These are phyloP conservation scores for Trapa incisa DNA, from an alignment of 345 rosid genomes.

Conservation along the genomic window DNA sequence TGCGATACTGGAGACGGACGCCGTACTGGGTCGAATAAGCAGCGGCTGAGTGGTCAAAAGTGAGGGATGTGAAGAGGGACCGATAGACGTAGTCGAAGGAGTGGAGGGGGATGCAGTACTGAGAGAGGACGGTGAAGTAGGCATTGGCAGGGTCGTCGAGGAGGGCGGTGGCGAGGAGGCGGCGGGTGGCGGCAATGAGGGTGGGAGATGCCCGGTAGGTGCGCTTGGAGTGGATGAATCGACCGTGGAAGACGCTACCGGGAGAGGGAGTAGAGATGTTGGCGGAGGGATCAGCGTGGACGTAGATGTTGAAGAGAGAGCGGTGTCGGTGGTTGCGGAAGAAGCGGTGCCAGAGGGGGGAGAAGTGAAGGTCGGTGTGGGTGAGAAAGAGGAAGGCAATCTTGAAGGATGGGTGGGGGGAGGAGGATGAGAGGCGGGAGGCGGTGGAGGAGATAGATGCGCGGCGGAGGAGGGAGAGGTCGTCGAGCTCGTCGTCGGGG, in stretches of 20 bases:
- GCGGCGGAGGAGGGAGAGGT: constrained; percentile 41
- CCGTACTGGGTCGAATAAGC: constrained; percentile 27
- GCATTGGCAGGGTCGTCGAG: constrained; percentile 79
- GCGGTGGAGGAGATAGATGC: constrained; percentile 20
- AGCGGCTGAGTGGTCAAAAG: constrained; percentile 41
- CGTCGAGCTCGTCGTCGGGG: constrained; percentile 59
- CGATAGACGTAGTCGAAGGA: constrained; percentile 59
- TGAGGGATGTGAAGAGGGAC: constrained; percentile 37
- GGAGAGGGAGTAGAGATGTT: constrained; percentile 37
- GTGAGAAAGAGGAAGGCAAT: constrained; percentile 89
- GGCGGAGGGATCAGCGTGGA: constrained; percentile 75
- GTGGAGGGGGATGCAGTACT: constrained; percentile 75
- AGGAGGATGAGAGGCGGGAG: constrained; percentile 39
- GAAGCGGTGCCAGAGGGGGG: constrained; percentile 74
- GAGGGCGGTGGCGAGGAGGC: constrained; percentile 77
- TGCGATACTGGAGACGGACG: constrained; percentile 40
- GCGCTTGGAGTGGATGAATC: constrained; percentile 47
- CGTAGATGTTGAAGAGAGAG: constrained; percentile 57
- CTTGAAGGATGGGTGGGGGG: constrained; percentile 42
- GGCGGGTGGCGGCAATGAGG: constrained; percentile 79
- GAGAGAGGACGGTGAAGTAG: constrained; percentile 75
- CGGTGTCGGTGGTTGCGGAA: constrained; percentile 18
- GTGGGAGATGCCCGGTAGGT: constrained; percentile 88
- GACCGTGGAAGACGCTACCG: constrained; percentile 28
- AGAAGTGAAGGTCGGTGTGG: constrained; percentile 74